phyloP scores from a whole-genome alignment of 805 yeast species.

The Lipomyces lipofer region DNA sequence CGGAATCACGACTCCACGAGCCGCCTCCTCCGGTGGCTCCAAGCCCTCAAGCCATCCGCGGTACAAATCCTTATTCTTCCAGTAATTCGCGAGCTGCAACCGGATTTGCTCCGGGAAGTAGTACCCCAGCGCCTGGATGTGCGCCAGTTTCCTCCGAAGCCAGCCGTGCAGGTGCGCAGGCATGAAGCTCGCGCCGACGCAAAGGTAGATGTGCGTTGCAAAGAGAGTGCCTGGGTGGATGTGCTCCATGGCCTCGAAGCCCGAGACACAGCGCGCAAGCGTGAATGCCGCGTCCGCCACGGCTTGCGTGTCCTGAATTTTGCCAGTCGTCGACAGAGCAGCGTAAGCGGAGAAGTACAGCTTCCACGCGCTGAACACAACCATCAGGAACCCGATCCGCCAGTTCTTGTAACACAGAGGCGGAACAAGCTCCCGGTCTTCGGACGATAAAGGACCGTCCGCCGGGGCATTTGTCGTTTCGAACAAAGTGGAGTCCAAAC shows the following conservation, averaged over 20 bases:
- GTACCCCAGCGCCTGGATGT: constrained; percentile 23
- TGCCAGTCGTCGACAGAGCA: constrained; percentile 15
- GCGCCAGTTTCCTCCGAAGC: constrained; percentile 27
- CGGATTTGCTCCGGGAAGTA: constrained; percentile 27
- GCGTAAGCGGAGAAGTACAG: constrained; percentile 24
- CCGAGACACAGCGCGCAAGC: constrained; percentile 20
- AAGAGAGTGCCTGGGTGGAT: constrained; percentile 19
- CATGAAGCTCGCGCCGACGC: constrained; percentile 23
- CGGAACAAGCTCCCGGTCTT: constrained; percentile 15
- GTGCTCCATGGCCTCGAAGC: constrained; percentile 19
- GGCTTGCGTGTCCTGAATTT: constrained; percentile 9
- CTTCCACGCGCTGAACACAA: constrained; percentile 19
- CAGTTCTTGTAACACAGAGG: constrained; percentile 21
- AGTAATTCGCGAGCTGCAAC: constrained; percentile 17
- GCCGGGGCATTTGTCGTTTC: constrained; percentile 14
- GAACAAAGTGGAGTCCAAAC: constrained; percentile 17
- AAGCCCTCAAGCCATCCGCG: constrained; percentile 28
- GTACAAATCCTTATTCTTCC: constrained; percentile 22
- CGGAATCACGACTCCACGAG: constrained; percentile 21
- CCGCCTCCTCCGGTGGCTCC: constrained; percentile 10
- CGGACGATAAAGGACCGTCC: constrained; percentile 3
- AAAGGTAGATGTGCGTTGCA: constrained; percentile 21
- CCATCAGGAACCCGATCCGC: constrained; percentile 14
- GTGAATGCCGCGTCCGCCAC: constrained; percentile 15
- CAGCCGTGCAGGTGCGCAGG: constrained; percentile 20